phyloP scores from a whole-genome alignment of 306 rosid species.

The Hippophae gyantsensis region DNA sequence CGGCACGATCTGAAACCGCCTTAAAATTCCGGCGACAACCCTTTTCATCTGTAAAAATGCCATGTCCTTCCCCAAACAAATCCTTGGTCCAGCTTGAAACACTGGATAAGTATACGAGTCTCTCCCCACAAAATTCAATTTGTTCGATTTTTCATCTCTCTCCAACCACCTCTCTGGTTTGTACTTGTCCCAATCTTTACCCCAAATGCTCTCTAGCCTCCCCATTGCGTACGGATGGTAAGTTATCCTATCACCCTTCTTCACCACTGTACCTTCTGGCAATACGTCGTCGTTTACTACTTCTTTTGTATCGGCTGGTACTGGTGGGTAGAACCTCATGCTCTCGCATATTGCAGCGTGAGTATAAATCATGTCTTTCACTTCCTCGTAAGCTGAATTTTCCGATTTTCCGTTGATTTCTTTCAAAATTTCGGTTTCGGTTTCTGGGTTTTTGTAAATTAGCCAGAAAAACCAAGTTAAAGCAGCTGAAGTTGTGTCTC shows the following conservation, averaged over 20 bases:
- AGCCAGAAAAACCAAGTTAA: slow-evolving; percentile 76
- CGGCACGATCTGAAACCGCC: slow-evolving; percentile 43
- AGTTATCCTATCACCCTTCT: slow-evolving; percentile 42
- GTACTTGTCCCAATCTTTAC: slow-evolving; percentile 45
- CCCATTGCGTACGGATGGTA: slow-evolving; percentile 62
- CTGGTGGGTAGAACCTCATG: slow-evolving; percentile 67
- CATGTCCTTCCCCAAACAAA: slow-evolving; percentile 73
- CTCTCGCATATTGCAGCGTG: slow-evolving; percentile 66
- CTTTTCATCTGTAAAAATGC: slow-evolving; percentile 81
- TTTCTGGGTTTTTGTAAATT: slow-evolving; percentile 24
- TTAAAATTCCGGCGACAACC: slow-evolving; percentile 40
- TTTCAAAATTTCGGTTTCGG: slow-evolving; percentile 25
- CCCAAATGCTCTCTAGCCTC: slow-evolving; percentile 54
- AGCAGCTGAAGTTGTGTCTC: slow-evolving; percentile 50
- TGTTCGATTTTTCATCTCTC: slow-evolving; percentile 8
- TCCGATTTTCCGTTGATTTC: slow-evolving; percentile 26
- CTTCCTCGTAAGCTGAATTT: slow-evolving; percentile 23
- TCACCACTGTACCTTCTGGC: slow-evolving; percentile 54
- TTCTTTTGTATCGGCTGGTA: slow-evolving; percentile 33
- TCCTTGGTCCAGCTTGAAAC: slow-evolving; percentile 78
- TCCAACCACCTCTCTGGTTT: slow-evolving; percentile 63
- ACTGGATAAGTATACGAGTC: slow-evolving; percentile 51
- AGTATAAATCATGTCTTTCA: slow-evolving; percentile 48
- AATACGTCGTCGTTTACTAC: slow-evolving; percentile 35
- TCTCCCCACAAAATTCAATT: slow-evolving; percentile 43